These are phyloP conservation scores for Micractinium sp. DNA, from an alignment of 139 green algal species.

Conservation along the genomic window DNA sequence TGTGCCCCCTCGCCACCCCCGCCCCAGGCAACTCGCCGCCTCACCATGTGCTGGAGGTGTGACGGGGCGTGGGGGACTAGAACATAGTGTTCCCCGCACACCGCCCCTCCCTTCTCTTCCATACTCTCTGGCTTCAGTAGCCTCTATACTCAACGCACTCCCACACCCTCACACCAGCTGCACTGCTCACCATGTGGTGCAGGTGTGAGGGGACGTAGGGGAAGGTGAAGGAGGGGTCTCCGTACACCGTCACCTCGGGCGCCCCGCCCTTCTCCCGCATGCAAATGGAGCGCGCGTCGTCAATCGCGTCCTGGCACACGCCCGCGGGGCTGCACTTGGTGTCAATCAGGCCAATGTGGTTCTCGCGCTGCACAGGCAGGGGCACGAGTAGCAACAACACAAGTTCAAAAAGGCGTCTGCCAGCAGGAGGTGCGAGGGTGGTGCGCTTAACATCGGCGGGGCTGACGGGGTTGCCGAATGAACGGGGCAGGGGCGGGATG, in stretches of 20 bases:
- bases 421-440: neutral
- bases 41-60: too few relatives aligned
- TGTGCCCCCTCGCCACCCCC: too few relatives aligned
- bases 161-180: neutral
- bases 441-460: neutral
- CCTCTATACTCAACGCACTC: neutral
- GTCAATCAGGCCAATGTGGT: conserved; percentile 81
- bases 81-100: too few relatives aligned
- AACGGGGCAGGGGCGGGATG: too few relatives aligned
- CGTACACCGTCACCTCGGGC: conserved; percentile 92
- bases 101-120: neutral
- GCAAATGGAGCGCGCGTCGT: conserved; percentile 94
- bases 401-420: neutral
- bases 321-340: conserved; percentile 80
- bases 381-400: too few relatives aligned
- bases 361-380: conserved; percentile 21
- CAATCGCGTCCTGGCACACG: conserved; percentile 89
- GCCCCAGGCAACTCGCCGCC: too few relatives aligned
- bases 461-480: neutral
- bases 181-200: conserved; percentile 91
- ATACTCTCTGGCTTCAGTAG: neutral
- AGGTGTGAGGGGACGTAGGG: conserved; percentile 97
- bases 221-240: conserved; percentile 90
- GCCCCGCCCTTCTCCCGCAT: conserved; percentile 88
- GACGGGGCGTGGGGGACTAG: too few relatives aligned